Percentiles rank a stretch among this genome's conserved stretches.
Evolutionary conservation across 2,329 filamentous ascomycete genomes (phyloP).

Genomic region (Ophiostoma triangulosporum): DNA sequence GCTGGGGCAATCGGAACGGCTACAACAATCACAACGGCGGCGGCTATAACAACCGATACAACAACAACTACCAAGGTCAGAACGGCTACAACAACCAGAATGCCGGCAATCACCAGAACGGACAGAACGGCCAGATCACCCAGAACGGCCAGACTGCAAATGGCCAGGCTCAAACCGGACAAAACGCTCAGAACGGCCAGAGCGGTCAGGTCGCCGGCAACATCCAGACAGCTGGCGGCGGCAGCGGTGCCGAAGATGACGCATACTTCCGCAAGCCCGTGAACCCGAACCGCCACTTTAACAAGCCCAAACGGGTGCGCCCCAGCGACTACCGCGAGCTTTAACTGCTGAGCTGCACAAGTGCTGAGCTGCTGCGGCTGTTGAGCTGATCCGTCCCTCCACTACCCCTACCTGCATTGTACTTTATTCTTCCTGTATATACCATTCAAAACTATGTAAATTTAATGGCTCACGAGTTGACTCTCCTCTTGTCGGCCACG

Average conservation of each 20-base stretch:
- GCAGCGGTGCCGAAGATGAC: constrained; percentile 56
- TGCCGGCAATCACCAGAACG: not conserved
- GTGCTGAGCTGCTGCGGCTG: no score
- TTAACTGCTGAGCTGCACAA: constrained; percentile 29
- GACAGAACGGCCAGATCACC: not conserved
- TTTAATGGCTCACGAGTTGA: not conserved
- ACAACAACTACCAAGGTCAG: not conserved
- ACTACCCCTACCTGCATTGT: not conserved
- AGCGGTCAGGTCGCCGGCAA: not conserved
- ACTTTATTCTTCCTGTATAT: constrained; percentile 2
- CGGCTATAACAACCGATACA: not conserved
- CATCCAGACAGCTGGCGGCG: constrained; percentile 13
- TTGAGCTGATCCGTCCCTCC: not conserved
- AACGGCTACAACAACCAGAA: not conserved
- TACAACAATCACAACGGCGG: not conserved
- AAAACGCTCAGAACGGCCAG: not conserved
- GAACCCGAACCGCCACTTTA: constrained; percentile 82
- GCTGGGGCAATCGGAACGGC: not conserved
- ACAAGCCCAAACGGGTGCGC: constrained; percentile 62
- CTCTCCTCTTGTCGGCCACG: not conserved
- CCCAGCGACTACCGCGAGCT: constrained; percentile 87
- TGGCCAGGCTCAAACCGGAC: not conserved
- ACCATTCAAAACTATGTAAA: not conserved
- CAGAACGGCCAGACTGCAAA: constrained; percentile 11
- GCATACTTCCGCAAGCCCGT: constrained; percentile 94